Base-by-base conservation (phyloP, 2,329 filamentous ascomycete species). In the Aspergillus latus region DNA sequence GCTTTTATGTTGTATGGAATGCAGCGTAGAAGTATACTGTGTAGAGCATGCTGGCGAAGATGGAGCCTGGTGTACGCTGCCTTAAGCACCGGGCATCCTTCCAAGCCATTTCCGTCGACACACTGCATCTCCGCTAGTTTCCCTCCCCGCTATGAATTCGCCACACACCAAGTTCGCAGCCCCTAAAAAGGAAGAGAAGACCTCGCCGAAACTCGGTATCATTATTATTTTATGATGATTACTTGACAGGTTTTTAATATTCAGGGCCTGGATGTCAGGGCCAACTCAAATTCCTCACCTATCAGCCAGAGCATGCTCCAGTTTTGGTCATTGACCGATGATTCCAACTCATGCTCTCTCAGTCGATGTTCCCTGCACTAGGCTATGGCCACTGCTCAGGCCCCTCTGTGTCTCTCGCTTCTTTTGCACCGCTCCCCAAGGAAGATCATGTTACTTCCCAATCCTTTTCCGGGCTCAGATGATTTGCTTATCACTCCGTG, bases 371-470 rank as follows among this genome's bases (percentile, higher is more conserved):
- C 15, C 28, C 43, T 30, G 43, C 13, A 30, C 43, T 26, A 28
- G 40, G 40, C 10, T 16, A 21, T 44, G 40, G 36, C 49, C 49
- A 37, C 40, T 40, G 30, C 45, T 49, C 32, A 32, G 39, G 44
- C 49, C 49, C 54, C 49, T 49, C 44, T 28, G 37, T 53, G 50
- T 54, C 34, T 49, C 42, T 48, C 49, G 47, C 54, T 52, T 49
- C 39, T 57, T 40, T 45, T 45, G 40, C 39, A 47, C 43, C 50
- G 50, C 29, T 39, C 44, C 34, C 42, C 15, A 16, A 36, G 52
- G 32, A 9, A 44, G 37, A 47, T 47, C 45, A 49, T 39, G 50
- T 42, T 52, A 45, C 43, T 44, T 13, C 16, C 45, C 44, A 40
- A 52, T 37, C 36, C 44, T 44, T 44, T 34, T 48, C 34, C 36